Evolutionary conservation across 2,329 filamentous ascomycete species (phyloP).

Genomic region (Aspergillus chevalieri): DNA sequence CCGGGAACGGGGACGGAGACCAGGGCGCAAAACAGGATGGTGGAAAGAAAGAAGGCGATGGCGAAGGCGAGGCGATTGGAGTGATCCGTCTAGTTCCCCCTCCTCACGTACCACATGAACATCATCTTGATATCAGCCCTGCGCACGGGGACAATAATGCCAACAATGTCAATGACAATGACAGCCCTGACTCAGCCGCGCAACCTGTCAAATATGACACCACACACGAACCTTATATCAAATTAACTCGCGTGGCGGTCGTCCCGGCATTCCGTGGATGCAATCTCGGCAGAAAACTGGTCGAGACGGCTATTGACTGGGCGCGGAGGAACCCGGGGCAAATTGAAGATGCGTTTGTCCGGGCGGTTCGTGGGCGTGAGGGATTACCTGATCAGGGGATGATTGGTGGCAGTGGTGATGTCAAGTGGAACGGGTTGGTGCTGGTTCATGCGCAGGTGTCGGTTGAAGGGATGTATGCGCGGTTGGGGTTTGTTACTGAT

Average conservation of each 20-base stretch:
- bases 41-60: background rate
- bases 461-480: constrained; percentile 60
- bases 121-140: constrained; percentile 20
- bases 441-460: constrained; percentile 72
- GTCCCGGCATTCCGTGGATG: constrained; percentile 58
- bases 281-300: constrained; percentile 59
- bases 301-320: constrained; percentile 64
- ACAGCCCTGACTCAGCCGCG: constrained; percentile 40
- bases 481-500: constrained; percentile 68
- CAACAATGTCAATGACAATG: background rate
- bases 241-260: constrained; percentile 72
- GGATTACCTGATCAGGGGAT: background rate
- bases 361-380: constrained; percentile 5
- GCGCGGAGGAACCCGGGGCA: constrained; percentile 54
- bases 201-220: no score
- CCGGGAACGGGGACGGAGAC: no score
- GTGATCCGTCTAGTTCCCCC: constrained; percentile 77
- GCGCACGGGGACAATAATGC: background rate
- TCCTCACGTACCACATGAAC: constrained; percentile 59
- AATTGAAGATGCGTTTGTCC: constrained; percentile 24
- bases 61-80: constrained; percentile 57
- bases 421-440: constrained; percentile 65
- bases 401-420: constrained; percentile 37
- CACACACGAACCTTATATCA: constrained; percentile 62
- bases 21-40: background rate